Conservation (phyloP, 139 green algal genomes). For the Chlorella vulgaris region DNA sequence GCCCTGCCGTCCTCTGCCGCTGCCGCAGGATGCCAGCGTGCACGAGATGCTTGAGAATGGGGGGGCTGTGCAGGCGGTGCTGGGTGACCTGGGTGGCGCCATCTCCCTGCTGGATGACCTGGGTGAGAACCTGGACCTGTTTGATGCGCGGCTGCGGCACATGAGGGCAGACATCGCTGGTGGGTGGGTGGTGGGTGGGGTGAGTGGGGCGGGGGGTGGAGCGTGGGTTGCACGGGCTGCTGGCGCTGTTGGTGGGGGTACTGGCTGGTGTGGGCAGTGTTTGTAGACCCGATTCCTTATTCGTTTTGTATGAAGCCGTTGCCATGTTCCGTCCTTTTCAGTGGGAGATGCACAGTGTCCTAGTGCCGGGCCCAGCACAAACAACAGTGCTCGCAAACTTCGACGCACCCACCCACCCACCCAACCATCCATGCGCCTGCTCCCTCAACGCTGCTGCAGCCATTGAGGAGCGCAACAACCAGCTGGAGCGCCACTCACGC, state of each 20-base stretch:
- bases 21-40: constrained; percentile 52
- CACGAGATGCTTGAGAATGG: constrained; percentile 54
- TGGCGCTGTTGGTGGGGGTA: too few species aligned
- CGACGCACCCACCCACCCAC: too few species aligned
- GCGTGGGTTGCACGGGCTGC: background rate
- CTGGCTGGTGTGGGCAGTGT: too few species aligned
- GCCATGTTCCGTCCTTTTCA: too few species aligned
- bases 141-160: constrained; percentile 57
- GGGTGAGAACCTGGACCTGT: constrained; percentile 54
- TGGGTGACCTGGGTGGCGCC: constrained; percentile 36
- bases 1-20: too few species aligned
- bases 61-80: constrained; percentile 27
- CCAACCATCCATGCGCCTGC: background rate
- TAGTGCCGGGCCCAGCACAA: too few species aligned
- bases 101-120: constrained; percentile 57
- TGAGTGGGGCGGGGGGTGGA: background rate
- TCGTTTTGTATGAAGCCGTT: too few species aligned
- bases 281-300: too few species aligned
- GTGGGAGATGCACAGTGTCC: too few species aligned
- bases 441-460: constrained; percentile 1
- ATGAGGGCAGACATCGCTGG: constrained; percentile 50
- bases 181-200: background rate
- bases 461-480: constrained; percentile 64
- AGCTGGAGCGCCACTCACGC: constrained; percentile 56
- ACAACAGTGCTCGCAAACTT: too few species aligned